Base-by-base conservation (phyloP, 192 early-diverging fungal genomes). In the Entomortierella parvispora region DNA sequence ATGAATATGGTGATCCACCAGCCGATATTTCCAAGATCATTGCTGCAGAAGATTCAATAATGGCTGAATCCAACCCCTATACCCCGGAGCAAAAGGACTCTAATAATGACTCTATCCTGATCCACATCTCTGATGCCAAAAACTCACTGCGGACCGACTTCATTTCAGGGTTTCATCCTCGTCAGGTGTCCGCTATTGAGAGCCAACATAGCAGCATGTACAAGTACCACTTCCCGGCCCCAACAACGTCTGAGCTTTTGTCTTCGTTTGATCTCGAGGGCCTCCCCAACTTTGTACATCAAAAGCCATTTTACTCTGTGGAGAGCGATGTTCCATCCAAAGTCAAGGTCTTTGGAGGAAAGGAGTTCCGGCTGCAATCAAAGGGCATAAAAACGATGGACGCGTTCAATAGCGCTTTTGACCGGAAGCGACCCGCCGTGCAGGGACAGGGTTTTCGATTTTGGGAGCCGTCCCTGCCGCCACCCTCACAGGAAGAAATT, bases 221-320 rank as follows among this genome's bases (percentile, higher is more conserved):
- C 62, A 65, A 71, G 42, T 71, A 78, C 31, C 56, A 58, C 46
- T 9, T 32, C 0, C 37, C 62, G 12, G 81, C 87, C 4, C 89
- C 89, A 10, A 81, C 80, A 4, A 52, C 58, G 2, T 55, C 69
- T 26, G 44, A 80, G 5, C 79, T 90, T 14, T 26, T 79, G 7
- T 45, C 53, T 10, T 72, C 70, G 4, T 63, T 89, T 29, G n/a
- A 59, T 12, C 43, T 25, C 2, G 58, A 59, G 10, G 68, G 61
- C 0, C 45, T 86, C 0, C 82, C 82, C 0, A 57, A 64, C 33
- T 44, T 85, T 9, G 65, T 86, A 0, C 89, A 94, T 52, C 74
- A 80, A 14, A 85, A 88, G 25, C 91, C 93, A 0, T 87, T 80
- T 58, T 94, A 82, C 55, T 83, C 82, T 12, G 80, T 90, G 28